phyloP scores from a whole-genome alignment of 2,329 filamentous ascomycete genomes.

The Ploettnerulaceae sp. region DNA sequence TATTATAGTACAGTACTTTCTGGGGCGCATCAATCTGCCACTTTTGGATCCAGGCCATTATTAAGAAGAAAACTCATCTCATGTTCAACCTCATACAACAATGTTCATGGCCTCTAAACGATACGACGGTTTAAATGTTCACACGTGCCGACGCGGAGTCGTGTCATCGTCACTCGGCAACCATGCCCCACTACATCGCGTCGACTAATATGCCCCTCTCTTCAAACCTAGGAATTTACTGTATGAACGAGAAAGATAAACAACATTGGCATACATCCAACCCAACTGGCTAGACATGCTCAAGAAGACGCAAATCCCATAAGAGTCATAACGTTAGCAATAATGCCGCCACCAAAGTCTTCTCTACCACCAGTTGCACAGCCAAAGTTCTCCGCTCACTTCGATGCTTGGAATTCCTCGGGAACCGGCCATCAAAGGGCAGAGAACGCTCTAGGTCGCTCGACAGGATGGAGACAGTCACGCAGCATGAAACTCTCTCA shows the following conservation, averaged over 20 bases:
- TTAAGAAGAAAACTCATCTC: too few relatives aligned
- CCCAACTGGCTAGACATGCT: background rate
- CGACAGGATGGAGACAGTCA: constrained; percentile 66
- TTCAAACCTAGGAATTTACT: too few relatives aligned
- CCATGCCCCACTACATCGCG: constrained; percentile 5
- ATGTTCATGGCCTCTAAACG: too few relatives aligned
- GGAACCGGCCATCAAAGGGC: constrained; percentile 75
- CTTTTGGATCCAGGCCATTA: too few relatives aligned
- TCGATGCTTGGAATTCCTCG: constrained; percentile 69
- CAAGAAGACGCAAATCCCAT: too few relatives aligned
- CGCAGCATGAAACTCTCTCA: constrained; percentile 62
- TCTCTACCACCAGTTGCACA: constrained; percentile 25
- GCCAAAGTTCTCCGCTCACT: constrained; percentile 42
- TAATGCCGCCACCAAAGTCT: constrained; percentile 26
- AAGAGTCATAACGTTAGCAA: background rate
- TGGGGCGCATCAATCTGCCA: too few relatives aligned
- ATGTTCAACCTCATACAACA: too few relatives aligned
- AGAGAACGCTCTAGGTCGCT: constrained; percentile 58
- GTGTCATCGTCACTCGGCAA: background rate
- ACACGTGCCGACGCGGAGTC: background rate
- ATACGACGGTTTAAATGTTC: too few relatives aligned
- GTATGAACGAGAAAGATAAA: too few relatives aligned
- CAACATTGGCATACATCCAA: background rate
- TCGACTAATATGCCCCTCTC: background rate
- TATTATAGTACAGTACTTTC: too few relatives aligned